phyloP scores from a whole-genome alignment of 78 protist species.

The Capsaspora owczarzaki region DNA sequence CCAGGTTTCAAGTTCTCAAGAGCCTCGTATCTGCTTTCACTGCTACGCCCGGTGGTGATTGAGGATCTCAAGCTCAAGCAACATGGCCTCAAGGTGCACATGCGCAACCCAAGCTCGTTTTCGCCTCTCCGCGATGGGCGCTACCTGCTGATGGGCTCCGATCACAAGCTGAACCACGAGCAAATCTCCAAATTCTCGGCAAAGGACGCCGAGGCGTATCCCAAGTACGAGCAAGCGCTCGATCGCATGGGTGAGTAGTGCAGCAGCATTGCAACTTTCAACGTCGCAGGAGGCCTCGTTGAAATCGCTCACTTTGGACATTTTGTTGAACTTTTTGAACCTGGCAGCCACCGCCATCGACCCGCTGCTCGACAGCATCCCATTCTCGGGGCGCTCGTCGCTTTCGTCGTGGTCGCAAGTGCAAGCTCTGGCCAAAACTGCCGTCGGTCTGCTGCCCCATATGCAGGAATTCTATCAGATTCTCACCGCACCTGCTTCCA shows the following conservation, averaged over 20 bases:
- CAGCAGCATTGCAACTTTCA: no score
- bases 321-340: background rate
- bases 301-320: no score
- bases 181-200: conserved; percentile 24
- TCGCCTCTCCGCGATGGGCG: conserved; percentile 42
- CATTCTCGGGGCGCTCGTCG: no score
- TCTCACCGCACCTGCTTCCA: conserved; percentile 30
- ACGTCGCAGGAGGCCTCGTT: no score
- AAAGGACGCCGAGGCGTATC: conserved; percentile 6
- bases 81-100: conserved; percentile 21
- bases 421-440: background rate
- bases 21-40: conserved; percentile 39
- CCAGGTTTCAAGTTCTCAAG: conserved; percentile 57
- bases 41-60: conserved; percentile 30
- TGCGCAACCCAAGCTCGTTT: conserved; percentile 53
- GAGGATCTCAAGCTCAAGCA: conserved; percentile 21
- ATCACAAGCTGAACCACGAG: background rate
- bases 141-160: conserved; percentile 31
- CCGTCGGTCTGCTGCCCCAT: background rate
- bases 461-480: conserved; percentile 3
- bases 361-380: conserved; percentile 17
- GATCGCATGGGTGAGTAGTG: background rate
- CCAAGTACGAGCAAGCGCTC: conserved; percentile 16
- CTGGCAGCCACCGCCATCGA: background rate
- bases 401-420: background rate